A percentile compares a stretch with the other conserved stretches of the same genome.
Evolutionary conservation across 768 basidiomycete species (phyloP).

Genomic region (Lactarius tabidus): DNA sequence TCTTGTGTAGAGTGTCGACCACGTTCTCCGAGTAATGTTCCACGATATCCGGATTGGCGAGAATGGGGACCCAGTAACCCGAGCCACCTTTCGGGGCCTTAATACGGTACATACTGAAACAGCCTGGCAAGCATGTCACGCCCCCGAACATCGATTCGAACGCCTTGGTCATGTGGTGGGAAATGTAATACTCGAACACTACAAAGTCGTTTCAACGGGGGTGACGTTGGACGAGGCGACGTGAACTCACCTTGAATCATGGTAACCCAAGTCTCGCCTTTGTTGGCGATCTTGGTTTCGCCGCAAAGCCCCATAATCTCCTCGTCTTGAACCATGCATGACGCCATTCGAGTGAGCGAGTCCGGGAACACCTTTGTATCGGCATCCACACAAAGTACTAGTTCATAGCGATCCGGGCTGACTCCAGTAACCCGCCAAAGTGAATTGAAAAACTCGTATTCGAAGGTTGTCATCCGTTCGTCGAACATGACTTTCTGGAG

Average conservation of each 20-base stretch:
- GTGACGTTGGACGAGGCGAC: background rate
- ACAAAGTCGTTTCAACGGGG: constrained; percentile 13
- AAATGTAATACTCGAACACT: constrained; percentile 99
- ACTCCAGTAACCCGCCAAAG: constrained; percentile 95
- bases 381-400: constrained; percentile 93
- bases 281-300: constrained; percentile 99
- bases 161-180: constrained; percentile 97
- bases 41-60: constrained; percentile 97
- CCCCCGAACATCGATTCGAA: constrained; percentile 99
- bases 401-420: constrained; percentile 92
- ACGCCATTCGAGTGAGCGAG: constrained; percentile 91
- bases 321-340: constrained; percentile 93
- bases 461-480: constrained; percentile 99
- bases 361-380: constrained; percentile 99
- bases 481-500: constrained; percentile 99
- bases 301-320: constrained; percentile 99
- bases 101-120: constrained; percentile 99
- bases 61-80: constrained; percentile 97
- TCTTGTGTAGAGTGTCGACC: constrained; percentile 99
- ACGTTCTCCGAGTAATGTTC: constrained; percentile 99
- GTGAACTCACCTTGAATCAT: constrained; percentile 89
- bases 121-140: constrained; percentile 98
- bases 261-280: constrained; percentile 96
- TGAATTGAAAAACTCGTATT: constrained; percentile 99
- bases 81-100: constrained; percentile 96